Percentiles rank a stretch among this genome's conserved stretches.
Conservation (phyloP, 1,284 basidiomycete species). For the Farysia itapuensis region DNA sequence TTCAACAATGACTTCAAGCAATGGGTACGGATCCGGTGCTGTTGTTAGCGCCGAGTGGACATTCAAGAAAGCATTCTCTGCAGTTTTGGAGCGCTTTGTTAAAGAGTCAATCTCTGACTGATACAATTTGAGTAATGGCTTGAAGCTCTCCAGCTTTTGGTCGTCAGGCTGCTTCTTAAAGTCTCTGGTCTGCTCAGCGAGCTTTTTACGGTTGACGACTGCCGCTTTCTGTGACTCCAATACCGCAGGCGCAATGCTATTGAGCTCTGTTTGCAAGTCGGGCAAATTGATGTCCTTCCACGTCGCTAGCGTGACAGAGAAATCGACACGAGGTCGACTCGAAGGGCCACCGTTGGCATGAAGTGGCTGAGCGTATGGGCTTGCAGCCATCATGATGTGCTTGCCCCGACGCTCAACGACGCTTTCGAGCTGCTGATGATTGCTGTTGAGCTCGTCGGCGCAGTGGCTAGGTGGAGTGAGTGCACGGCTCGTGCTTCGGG, state of each 20-base stretch:
- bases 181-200: conserved; percentile 55
- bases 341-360: conserved; percentile 1
- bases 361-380: not conserved
- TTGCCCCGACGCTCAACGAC: too few species aligned
- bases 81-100: conserved; percentile 83
- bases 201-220: conserved; percentile 44
- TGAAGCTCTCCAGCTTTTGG: conserved; percentile 46
- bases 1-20: conserved; percentile 85
- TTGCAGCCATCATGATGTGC: too few species aligned
- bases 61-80: conserved; percentile 89
- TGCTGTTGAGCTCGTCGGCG: too few species aligned
- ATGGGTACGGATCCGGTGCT: conserved; percentile 91
- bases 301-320: conserved; percentile 35
- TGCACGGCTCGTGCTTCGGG: too few species aligned
- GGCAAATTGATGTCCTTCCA: conserved; percentile 45
- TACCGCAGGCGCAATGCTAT: conserved; percentile 19
- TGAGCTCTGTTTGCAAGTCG: conserved; percentile 31
- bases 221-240: conserved; percentile 44
- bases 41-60: conserved; percentile 71
- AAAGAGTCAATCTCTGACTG: conserved; percentile 93
- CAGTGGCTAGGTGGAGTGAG: too few species aligned
- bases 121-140: conserved; percentile 64
- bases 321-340: conserved; percentile 26
- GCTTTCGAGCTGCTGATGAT: conserved; percentile 1
- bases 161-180: conserved; percentile 50